phyloP scores from a whole-genome alignment of 2,329 filamentous ascomycete species.

The Phialemoniopsis sp. region DNA sequence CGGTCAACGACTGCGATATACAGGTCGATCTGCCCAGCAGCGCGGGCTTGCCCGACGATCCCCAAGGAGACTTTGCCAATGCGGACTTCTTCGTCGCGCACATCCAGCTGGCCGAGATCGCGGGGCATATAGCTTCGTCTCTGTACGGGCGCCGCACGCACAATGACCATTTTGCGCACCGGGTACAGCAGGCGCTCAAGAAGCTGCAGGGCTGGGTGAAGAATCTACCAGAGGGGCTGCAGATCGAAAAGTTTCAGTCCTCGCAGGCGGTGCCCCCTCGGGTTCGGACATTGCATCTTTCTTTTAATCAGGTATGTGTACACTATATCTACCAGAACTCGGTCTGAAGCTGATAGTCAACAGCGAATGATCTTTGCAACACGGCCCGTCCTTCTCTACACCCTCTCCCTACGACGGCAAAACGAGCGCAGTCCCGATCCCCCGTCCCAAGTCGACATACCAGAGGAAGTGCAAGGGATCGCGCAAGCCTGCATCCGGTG shows the following conservation, averaged over 20 bases:
- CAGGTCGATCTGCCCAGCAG: conserved; percentile 36
- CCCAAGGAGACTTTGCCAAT: conserved; percentile 23
- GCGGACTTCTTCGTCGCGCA: conserved; percentile 25
- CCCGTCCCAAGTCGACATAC: too few species aligned
- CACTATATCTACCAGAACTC: too few species aligned
- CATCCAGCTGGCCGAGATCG: conserved; percentile 29
- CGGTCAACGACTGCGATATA: conserved; percentile 43
- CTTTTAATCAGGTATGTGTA: conserved; percentile 6
- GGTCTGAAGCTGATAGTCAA: too few species aligned
- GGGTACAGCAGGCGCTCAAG: conserved; percentile 24
- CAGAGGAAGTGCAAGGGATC: conserved; percentile 27
- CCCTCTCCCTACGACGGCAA: too few species aligned
- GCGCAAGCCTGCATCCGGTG: conserved; percentile 39
- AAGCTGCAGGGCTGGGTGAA: conserved; percentile 24
- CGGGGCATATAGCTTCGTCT: conserved; percentile 19
- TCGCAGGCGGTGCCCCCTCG: not conserved
- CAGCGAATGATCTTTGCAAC: too few species aligned
- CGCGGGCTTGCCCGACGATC: conserved; percentile 30
- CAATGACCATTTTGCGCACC: conserved; percentile 21
- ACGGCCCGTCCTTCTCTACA: too few species aligned
- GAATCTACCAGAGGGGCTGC: conserved; percentile 21
- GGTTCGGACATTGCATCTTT: not conserved
- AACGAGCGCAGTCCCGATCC: too few species aligned
- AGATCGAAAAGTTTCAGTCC: conserved; percentile 15
- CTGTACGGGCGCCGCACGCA: conserved; percentile 24